Conservation (phyloP, 345 rosid species). For the Corchorus capsularis region DNA sequence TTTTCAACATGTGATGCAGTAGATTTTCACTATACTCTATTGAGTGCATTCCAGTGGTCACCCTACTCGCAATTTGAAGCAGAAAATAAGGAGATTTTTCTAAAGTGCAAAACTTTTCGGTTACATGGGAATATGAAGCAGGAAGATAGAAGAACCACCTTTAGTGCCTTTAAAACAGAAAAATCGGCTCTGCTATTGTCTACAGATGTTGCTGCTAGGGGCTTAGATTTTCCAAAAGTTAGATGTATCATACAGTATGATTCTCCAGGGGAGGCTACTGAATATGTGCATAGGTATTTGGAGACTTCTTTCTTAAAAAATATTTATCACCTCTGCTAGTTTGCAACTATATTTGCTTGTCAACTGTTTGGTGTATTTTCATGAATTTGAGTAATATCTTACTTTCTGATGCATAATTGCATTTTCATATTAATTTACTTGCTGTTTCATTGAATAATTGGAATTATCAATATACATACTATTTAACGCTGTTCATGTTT, state of each 20-base stretch:
- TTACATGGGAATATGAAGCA: constrained; percentile 97
- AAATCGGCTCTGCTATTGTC: constrained; percentile 80
- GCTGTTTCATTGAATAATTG: not conserved
- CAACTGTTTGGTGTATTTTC: not conserved
- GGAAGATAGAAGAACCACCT: constrained; percentile 75
- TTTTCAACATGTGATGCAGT: constrained; percentile 99
- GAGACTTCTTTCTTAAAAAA: constrained; percentile 1
- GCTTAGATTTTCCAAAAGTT: constrained; percentile 92
- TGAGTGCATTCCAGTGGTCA: constrained; percentile 72
- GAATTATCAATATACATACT: too few species aligned
- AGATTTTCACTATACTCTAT: constrained; percentile 82
- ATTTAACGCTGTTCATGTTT: not conserved
- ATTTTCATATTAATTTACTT: not conserved
- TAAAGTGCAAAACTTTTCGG: constrained; percentile 68
- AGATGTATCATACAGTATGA: constrained; percentile 93
- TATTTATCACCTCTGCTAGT: not conserved
- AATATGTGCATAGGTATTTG: constrained; percentile 89
- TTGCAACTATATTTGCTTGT: not conserved
- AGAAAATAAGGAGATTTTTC: constrained; percentile 50
- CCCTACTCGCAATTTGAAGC: constrained; percentile 46
- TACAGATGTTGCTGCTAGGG: constrained; percentile 93
- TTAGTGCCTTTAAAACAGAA: constrained; percentile 75
- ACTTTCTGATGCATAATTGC: not conserved
- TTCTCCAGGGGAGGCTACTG: constrained; percentile 99
- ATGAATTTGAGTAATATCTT: not conserved